Evolutionary conservation across 352 stramenopile genomes (phyloP), one percentile per base, ranked within the genome.

Genomic region (Pythium apleroticum): DNA sequence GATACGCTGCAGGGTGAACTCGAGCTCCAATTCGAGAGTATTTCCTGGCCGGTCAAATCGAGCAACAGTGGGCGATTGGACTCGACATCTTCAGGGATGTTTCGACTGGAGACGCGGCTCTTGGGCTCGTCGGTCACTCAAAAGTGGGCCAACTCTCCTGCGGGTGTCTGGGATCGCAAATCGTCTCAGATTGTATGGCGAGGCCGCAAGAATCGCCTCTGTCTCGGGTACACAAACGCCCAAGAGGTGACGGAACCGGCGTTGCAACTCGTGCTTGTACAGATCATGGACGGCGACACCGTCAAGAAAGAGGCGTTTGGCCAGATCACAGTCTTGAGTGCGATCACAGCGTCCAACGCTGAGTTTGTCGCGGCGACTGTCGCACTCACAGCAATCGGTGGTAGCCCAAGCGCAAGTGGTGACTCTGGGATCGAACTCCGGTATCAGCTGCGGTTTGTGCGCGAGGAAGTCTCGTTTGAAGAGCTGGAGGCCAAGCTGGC

Each of bases 171-270:
- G 54, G 55, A 52, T 41, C 41, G 24, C 8, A 67, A 60, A 15
- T 49, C 60, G 0, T 37, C 49, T 0, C 37, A 46, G 22, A 66
- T 77, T 9, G 31, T 25, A 4, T 77, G 71, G 71, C 37, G 35
- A 25, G 33, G 11, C 0, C 27, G 24, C 2, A 49, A 61, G n/a
- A 69, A 59, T 10, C 7, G 61, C 3, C 49, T 77, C 14, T 25
- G 60, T 7, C 28, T 81, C 4, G n/a, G 39, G 1, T 81, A 75
- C 56, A 71, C 66, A 8, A 84, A 78, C 28, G 57, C 64, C 17
- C 45, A 59, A 12, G 71, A 77, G 22, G 43, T n/a, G 2, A 37
- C 19, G 0, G 73, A 77, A 30, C 69, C 73, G 24, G 53, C 68
- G 8, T 12, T 80, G 5, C 73, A 76, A 31, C 11, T 84, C 20